Evolutionary conservation across 1,139 yeast species (phyloP), one percentile per base, ranked within the genome.

Genomic region (Wickerhamiella pararugosa): DNA sequence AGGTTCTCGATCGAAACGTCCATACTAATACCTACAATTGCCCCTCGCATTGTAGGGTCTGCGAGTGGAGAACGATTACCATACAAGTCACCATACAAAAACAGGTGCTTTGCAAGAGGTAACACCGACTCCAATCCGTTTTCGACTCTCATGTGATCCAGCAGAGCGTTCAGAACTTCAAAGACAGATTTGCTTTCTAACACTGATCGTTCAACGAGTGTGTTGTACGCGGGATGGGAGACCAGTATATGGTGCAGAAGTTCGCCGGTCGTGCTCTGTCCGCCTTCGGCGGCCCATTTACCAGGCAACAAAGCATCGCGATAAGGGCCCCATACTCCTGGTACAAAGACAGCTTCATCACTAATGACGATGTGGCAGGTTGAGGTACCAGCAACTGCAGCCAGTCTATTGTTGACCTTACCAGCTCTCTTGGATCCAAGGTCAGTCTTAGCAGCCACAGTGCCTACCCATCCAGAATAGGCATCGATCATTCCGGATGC

Each of bases 251-350:
- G 94, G 3, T 90, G 92, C 52, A 90, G 70, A 41, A 90, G 70
- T 32, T 93, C 95, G 51, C 98, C 98, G 2, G 98, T 90, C 57
- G 94, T 81, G 21, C 93, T 80, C 62, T 90, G 98, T 15, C 98
- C 98, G 56, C 98, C 98, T 64, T 90, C 98, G n/a, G 97, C 94
- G 53, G 86, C 70, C 97, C 97, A 90, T 55, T 71, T 79, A 8
- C 78, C 86, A 32, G 83, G 81, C 15, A 92, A 82, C 67, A 90
- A 70, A 7, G 83, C 94, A 59, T 87, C 94, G 54, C 86, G 73
- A 63, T 90, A 90, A 3, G 98, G 98, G 21, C 98, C 98, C 98
- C 98, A 90, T 30, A 90, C 96, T 45, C 98, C 98, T 40, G 84
- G 76, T 9, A 90, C 97, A 59, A 90, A 87, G 40, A 84, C 75